Percentiles rank a stretch among this genome's conserved stretches.
phyloP scores from a whole-genome alignment of 805 yeast species.

The Millerozyma acaciae region DNA sequence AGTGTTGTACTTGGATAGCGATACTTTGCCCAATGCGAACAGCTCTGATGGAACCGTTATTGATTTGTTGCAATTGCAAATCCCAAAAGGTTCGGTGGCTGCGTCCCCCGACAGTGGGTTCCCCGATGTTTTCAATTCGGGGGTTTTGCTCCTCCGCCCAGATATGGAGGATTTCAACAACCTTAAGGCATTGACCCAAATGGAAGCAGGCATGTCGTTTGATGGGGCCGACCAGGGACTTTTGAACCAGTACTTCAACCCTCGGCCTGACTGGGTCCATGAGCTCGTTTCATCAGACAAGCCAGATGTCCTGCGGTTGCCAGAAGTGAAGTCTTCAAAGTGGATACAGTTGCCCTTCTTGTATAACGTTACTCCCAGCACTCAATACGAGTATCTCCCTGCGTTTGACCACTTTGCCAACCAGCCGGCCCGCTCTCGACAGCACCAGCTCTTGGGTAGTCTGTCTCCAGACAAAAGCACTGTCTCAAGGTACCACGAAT shows the following conservation, averaged over 20 bases:
- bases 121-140: slow-evolving; percentile 88
- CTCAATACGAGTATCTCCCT: slow-evolving; percentile 67
- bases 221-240: slow-evolving; percentile 96
- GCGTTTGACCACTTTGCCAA: slow-evolving; percentile 53
- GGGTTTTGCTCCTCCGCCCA: slow-evolving; percentile 64
- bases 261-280: slow-evolving; percentile 38
- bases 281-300: slow-evolving; percentile 4
- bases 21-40: slow-evolving; percentile 47
- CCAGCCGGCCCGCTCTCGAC: slow-evolving; percentile 4
- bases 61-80: slow-evolving; percentile 26
- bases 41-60: slow-evolving; percentile 18
- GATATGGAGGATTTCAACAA: slow-evolving; percentile 35
- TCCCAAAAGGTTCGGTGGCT: slow-evolving; percentile 23
- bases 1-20: slow-evolving; percentile 62
- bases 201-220: slow-evolving; percentile 36
- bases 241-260: slow-evolving; percentile 66
- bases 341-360: slow-evolving; percentile 79
- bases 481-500: slow-evolving; percentile 12
- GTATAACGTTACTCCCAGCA: slow-evolving; percentile 73
- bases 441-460: too few species aligned
- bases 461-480: neutral
- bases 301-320: slow-evolving; percentile 1
- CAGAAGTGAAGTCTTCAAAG: slow-evolving; percentile 13
- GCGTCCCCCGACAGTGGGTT: slow-evolving; percentile 86
- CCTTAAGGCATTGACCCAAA: slow-evolving; percentile 29